These are phyloP conservation scores for Eurotiales sp. DNA, from an alignment of 2,329 filamentous ascomycete species.

Conservation along the genomic window DNA sequence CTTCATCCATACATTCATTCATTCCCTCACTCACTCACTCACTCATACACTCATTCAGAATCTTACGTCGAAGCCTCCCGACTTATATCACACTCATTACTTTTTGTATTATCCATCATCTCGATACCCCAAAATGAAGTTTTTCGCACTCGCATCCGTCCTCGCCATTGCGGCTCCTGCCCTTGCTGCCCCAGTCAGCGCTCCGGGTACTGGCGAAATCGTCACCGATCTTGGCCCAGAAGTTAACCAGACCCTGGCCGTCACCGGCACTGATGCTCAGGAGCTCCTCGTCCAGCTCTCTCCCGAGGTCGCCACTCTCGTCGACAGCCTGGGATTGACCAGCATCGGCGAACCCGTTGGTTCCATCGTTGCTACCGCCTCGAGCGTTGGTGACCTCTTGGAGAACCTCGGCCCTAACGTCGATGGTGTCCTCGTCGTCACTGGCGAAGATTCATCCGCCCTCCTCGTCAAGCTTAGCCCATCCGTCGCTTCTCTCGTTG, in stretches of 20 bases:
- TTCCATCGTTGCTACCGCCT: constrained; percentile 24
- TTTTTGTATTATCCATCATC: background rate
- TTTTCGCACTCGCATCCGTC: constrained; percentile 4
- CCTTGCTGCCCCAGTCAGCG: constrained; percentile 15
- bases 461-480: constrained; percentile 30
- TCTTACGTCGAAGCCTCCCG: no score
- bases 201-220: constrained; percentile 24
- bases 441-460: constrained; percentile 26
- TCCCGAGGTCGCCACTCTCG: constrained; percentile 26
- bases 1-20: no score
- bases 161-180: constrained; percentile 9
- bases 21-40: no score
- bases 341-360: constrained; percentile 25
- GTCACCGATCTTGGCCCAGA: constrained; percentile 29
- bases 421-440: constrained; percentile 29
- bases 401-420: constrained; percentile 22
- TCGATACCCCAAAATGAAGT: constrained; percentile 11
- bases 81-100: background rate
- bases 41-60: no score
- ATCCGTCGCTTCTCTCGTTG: constrained; percentile 24
- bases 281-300: constrained; percentile 29
- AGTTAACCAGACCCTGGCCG: constrained; percentile 28
- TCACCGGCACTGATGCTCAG: constrained; percentile 25
- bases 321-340: constrained; percentile 27
- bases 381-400: constrained; percentile 24